phyloP scores from a whole-genome alignment of 352 stramenopile genomes.

The Hyaloperonospora brassicae region DNA sequence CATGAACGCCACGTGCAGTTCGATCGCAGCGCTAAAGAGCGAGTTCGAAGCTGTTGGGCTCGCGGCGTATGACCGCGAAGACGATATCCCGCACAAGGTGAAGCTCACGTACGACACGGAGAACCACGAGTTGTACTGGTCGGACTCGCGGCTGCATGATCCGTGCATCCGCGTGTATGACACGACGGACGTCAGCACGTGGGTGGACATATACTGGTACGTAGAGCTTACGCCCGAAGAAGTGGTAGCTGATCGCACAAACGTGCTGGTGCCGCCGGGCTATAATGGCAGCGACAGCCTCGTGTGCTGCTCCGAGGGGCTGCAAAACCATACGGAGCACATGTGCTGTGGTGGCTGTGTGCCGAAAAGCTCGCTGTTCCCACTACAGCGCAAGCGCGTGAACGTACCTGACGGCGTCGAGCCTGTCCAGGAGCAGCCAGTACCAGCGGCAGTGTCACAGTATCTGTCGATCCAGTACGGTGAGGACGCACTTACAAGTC shows the following conservation, averaged over 20 bases:
- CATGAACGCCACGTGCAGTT: conserved; percentile 57
- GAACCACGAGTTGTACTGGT: conserved; percentile 78
- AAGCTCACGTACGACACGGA: conserved; percentile 81
- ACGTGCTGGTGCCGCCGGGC: conserved; percentile 43
- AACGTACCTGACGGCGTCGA: conserved; percentile 38
- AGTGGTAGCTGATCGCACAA: conserved; percentile 34
- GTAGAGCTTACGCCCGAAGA: conserved; percentile 42
- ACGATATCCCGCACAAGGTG: conserved; percentile 73
- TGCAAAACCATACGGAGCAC: conserved; percentile 51
- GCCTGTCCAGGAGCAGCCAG: conserved; percentile 41
- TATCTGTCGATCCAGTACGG: conserved; percentile 72
- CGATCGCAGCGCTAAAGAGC: conserved; percentile 62
- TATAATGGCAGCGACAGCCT: conserved; percentile 63
- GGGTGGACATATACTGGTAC: conserved; percentile 83
- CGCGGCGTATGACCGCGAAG: conserved; percentile 54
- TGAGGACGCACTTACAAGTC: conserved; percentile 36
- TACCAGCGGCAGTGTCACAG: conserved; percentile 47
- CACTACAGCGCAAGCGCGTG: conserved; percentile 39
- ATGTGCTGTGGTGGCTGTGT: conserved; percentile 77
- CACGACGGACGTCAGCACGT: conserved; percentile 41
- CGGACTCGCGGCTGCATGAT: conserved; percentile 60
- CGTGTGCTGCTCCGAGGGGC: conserved; percentile 63
- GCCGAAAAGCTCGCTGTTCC: conserved; percentile 49
- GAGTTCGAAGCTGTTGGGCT: conserved; percentile 55
- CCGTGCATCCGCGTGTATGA: conserved; percentile 76